These are phyloP conservation scores for Acidomyces sp. DNA, from an alignment of 495 filamentous ascomycete genomes.

Conservation along the genomic window DNA sequence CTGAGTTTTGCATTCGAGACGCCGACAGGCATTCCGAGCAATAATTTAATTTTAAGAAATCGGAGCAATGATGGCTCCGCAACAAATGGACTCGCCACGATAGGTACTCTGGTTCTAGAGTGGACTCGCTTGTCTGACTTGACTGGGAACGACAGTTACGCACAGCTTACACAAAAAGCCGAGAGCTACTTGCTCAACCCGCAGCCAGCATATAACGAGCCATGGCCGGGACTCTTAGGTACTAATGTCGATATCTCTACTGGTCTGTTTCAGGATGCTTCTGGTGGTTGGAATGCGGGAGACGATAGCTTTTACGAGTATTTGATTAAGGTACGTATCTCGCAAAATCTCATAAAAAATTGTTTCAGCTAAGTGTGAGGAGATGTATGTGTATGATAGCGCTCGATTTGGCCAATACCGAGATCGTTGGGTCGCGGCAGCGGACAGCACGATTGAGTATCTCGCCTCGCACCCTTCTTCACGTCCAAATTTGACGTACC, in stretches of 20 bases:
- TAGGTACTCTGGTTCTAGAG: slow-evolving; percentile 28
- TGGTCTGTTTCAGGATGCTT: slow-evolving; percentile 31
- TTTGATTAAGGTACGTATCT: slow-evolving; percentile 46
- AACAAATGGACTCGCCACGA: slow-evolving; percentile 30
- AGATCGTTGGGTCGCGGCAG: slow-evolving; percentile 66
- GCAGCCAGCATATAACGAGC: slow-evolving; percentile 35
- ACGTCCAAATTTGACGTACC: slow-evolving; percentile 61
- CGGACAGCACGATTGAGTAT: slow-evolving; percentile 60
- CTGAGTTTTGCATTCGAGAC: slow-evolving; percentile 70
- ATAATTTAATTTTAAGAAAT: slow-evolving; percentile 55
- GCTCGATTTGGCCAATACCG: slow-evolving; percentile 47
- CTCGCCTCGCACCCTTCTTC: slow-evolving; percentile 57
- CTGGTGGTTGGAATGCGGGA: slow-evolving; percentile 26
- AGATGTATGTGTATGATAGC: slow-evolving; percentile 74
- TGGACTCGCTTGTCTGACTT: slow-evolving; percentile 28
- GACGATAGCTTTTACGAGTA: slow-evolving; percentile 32
- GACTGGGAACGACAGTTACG: slow-evolving; percentile 27
- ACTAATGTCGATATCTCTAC: slow-evolving; percentile 27
- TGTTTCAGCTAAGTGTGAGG: slow-evolving; percentile 29
- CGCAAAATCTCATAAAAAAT: slow-evolving; percentile 63
- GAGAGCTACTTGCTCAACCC: slow-evolving; percentile 53
- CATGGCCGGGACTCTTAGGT: slow-evolving; percentile 28
- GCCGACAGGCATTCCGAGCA: slow-evolving; percentile 60
- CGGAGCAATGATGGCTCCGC: slow-evolving; percentile 25
- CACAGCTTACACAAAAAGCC: slow-evolving; percentile 23